Percentiles rank a stretch among this genome's conserved stretches.
Evolutionary conservation across 192 early-diverging fungal genomes (phyloP).

Genomic region (Dispira simplex): DNA sequence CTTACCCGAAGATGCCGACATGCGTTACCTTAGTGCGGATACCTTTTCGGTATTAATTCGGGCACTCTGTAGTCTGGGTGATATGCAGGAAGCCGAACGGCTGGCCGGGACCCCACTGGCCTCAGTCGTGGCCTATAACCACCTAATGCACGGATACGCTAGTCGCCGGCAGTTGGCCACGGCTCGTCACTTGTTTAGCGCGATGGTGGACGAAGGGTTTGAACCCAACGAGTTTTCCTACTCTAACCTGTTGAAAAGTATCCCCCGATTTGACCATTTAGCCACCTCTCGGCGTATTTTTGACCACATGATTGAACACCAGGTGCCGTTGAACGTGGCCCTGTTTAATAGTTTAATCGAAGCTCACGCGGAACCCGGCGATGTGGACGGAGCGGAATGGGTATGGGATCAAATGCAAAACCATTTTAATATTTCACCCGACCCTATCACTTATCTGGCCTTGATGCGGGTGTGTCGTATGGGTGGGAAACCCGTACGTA

Average conservation of each 20-base stretch:
- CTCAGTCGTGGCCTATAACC: neutral
- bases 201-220: neutral
- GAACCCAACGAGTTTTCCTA: constrained; percentile 2
- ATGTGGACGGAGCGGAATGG: constrained; percentile 3
- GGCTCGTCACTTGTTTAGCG: neutral
- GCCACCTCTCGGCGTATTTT: neutral
- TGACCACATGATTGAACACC: neutral
- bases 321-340: neutral
- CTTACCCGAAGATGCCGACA: neutral
- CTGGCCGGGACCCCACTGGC: neutral
- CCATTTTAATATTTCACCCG: neutral
- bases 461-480: constrained; percentile 2
- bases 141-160: neutral
- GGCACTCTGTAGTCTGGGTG: constrained; percentile 1
- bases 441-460: constrained; percentile 4
- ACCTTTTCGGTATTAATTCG: constrained; percentile 6
- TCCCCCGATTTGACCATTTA: neutral
- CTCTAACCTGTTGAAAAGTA: neutral
- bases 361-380: neutral
- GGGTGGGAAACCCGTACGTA: neutral
- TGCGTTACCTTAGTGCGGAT: neutral
- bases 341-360: constrained; percentile 4
- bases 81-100: neutral
- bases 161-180: neutral
- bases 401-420: neutral